Base-by-base conservation (phyloP, 768 basidiomycete species). In the Clavaria fumosa region DNA sequence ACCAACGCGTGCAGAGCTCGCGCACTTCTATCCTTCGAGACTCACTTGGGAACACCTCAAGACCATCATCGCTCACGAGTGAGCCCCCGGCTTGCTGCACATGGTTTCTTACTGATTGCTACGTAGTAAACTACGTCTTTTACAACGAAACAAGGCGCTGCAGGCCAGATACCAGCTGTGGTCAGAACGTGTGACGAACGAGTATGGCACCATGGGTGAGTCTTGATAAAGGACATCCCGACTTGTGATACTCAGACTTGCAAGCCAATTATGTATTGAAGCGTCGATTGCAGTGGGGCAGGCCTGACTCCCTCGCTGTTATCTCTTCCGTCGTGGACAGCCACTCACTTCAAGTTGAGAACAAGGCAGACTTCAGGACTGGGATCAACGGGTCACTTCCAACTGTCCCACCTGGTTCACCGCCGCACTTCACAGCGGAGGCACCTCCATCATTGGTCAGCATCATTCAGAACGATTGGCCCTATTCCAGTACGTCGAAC, bases 381-480 rank as follows among this genome's bases (percentile, higher is more conserved):
- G 23, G 41, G 18, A 37, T 45, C 19, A 39, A 15, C 15, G 43
- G 44, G 7, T 39, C 17, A 32, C 35, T 58, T 6, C 57, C 58
- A 12, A 47, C 55, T 7, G 49, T 64, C 11, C 60, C 55, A 19
- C 39, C 46, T 4, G 50, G 58, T 37, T 52, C 57, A 2, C 72
- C 72, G 5, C 56, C 62, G 9, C 81, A 80, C 53, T 88, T 89
- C 54, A 73, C 63, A 22, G 68, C 67, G 9, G 62, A 76, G 44
- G 74, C 72, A 6, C 69, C 78, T 0, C 46, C 62, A 9, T 59
- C 71, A 23, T 59, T 71, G 37, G 58, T 83, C 45, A 78, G 74
- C 48, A 73, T 86, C 43, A 78, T 78, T 32, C 74, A 63, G 47
- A 85, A 88, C 49, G 83, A 86, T 51, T 90, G 85, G 85, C 85